Evolutionary conservation across 768 basidiomycete species (phyloP).

Genomic region (Phaeolepiota aurea): DNA sequence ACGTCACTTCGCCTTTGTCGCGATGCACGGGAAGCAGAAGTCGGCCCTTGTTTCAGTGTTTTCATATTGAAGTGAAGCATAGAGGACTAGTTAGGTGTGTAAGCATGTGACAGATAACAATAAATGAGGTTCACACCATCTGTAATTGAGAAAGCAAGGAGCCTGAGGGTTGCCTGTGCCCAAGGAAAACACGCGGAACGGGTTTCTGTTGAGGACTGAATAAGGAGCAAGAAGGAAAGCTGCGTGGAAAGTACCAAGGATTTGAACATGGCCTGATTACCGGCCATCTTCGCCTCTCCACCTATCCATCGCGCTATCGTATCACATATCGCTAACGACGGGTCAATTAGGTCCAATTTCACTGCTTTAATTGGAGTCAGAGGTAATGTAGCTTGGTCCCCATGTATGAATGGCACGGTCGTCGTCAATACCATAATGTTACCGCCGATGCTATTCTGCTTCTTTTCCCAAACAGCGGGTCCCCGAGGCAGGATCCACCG

Average conservation of each 20-base stretch:
- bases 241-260: constrained; percentile 10
- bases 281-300: constrained; percentile 42
- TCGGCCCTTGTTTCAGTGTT: constrained; percentile 42
- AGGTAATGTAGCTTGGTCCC: too few relatives aligned
- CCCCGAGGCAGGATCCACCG: constrained; percentile 66
- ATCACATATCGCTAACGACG: constrained; percentile 46
- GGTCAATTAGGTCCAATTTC: constrained; percentile 39
- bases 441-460: too few relatives aligned
- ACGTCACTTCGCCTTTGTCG: constrained; percentile 18
- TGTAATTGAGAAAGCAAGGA: constrained; percentile 51
- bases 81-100: constrained; percentile 25
- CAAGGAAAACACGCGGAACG: constrained; percentile 41
- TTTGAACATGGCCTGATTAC: constrained; percentile 31
- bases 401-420: neutral
- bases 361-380: constrained; percentile 11
- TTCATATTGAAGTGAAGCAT: constrained; percentile 45
- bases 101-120: neutral
- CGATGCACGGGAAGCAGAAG: constrained; percentile 17
- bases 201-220: constrained; percentile 22
- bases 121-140: constrained; percentile 42
- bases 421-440: too few relatives aligned
- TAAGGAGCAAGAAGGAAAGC: constrained; percentile 20
- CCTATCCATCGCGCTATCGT: constrained; percentile 56
- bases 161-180: constrained; percentile 49
- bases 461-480: constrained; percentile 38